Conservation (phyloP, 257 asterid genomes). For the Solanum stenotomum region DNA sequence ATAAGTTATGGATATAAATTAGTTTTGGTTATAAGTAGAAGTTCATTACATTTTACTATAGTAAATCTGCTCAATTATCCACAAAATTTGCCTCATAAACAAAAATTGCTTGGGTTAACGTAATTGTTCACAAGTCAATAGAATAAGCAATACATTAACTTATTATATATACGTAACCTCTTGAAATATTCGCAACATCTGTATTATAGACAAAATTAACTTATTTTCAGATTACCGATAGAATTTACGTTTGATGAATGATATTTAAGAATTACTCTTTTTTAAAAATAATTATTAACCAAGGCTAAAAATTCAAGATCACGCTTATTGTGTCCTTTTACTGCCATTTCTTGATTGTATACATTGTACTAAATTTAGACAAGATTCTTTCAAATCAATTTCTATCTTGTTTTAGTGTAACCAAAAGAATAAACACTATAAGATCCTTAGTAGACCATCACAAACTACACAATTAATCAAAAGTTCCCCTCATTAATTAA, state of each 20-base stretch:
- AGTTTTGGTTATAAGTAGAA: neutral
- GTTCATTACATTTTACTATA: neutral
- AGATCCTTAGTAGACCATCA: neutral
- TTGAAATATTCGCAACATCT: neutral
- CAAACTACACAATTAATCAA: neutral
- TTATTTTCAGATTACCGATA: neutral
- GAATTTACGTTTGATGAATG: neutral
- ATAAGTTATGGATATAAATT: neutral
- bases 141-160: neutral
- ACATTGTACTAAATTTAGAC: neutral
- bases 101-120: neutral
- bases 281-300: accelerated
- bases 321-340: neutral
- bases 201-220: neutral
- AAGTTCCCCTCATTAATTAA: neutral
- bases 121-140: neutral
- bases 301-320: neutral
- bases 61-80: neutral
- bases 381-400: neutral
- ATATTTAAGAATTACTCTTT: neutral
- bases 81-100: neutral
- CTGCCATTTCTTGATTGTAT: neutral
- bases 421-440: neutral
- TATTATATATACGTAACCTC: neutral
- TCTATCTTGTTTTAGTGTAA: neutral